These are phyloP conservation scores for Clausena lansium DNA, from an alignment of 345 rosid species.

Conservation along the genomic window DNA sequence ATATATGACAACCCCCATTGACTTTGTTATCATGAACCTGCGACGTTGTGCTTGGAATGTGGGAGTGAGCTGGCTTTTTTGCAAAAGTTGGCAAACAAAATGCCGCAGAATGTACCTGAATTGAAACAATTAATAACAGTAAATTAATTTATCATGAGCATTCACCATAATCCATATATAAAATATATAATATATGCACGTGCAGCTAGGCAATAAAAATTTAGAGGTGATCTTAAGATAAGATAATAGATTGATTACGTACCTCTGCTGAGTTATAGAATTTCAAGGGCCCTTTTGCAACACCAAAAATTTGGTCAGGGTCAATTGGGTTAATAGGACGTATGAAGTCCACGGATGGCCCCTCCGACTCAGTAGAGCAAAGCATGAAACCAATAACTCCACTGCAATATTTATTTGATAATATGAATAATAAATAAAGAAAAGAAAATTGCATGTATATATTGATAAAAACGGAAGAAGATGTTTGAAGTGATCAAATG, in stretches of 20 bases:
- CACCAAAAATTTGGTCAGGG: slow-evolving; percentile 25
- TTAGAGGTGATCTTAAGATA: too few species aligned
- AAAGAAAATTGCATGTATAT: too few species aligned
- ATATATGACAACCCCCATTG: neutral
- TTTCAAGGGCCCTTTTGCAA: slow-evolving; percentile 49
- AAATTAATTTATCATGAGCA: neutral
- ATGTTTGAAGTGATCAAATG: neutral
- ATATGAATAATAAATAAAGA: too few species aligned
- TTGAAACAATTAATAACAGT: neutral
- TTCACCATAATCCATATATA: neutral
- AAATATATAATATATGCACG: too few species aligned
- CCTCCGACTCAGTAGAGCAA: slow-evolving; percentile 53
- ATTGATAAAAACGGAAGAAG: neutral
- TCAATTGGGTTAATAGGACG: slow-evolving; percentile 46
- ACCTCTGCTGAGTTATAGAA: slow-evolving; percentile 65
- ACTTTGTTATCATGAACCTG: neutral
- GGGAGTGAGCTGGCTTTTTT: slow-evolving; percentile 19
- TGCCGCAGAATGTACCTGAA: slow-evolving; percentile 58
- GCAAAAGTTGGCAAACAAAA: slow-evolving; percentile 65
- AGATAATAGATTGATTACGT: neutral
- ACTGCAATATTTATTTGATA: slow-evolving; percentile 25
- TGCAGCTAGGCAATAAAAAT: too few species aligned
- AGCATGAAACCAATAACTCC: slow-evolving; percentile 77
- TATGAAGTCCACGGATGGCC: slow-evolving; percentile 59
- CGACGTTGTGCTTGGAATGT: neutral